These are phyloP conservation scores for Eucalyptus paniculata DNA, from an alignment of 345 rosid genomes.

Conservation along the genomic window DNA sequence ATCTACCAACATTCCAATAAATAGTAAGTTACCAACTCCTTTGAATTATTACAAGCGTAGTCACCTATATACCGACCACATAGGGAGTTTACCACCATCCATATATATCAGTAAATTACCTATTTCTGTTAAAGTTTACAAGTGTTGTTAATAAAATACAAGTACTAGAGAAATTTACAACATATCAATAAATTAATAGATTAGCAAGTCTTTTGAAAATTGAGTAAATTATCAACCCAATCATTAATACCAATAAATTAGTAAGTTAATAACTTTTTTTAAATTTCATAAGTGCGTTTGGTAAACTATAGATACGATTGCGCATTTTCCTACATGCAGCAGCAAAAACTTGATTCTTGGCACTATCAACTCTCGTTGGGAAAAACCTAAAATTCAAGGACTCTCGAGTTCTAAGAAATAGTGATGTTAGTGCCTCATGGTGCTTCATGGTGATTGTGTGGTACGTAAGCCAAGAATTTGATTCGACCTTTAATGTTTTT, in stretches of 20 bases:
- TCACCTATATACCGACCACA: fast-evolving
- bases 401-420: neutral
- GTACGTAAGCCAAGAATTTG: neutral
- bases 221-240: neutral
- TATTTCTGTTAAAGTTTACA: neutral
- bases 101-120: neutral
- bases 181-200: neutral
- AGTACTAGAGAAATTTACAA: neutral
- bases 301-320: neutral
- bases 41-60: neutral
- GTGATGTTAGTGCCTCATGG: neutral
- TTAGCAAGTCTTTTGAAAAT: neutral
- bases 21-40: neutral
- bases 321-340: neutral
- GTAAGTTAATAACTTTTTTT: neutral
- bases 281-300: neutral
- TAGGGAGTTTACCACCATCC: neutral
- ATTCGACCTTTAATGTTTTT: neutral
- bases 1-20: neutral
- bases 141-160: neutral
- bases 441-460: neutral
- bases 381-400: neutral
- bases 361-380: neutral
- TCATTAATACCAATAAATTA: neutral
- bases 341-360: neutral